A percentile compares a stretch with the other conserved stretches of the same genome.
These are phyloP conservation scores for Aureobasidium pullulans DNA, from an alignment of 2,329 filamentous ascomycete genomes.

Conservation along the genomic window DNA sequence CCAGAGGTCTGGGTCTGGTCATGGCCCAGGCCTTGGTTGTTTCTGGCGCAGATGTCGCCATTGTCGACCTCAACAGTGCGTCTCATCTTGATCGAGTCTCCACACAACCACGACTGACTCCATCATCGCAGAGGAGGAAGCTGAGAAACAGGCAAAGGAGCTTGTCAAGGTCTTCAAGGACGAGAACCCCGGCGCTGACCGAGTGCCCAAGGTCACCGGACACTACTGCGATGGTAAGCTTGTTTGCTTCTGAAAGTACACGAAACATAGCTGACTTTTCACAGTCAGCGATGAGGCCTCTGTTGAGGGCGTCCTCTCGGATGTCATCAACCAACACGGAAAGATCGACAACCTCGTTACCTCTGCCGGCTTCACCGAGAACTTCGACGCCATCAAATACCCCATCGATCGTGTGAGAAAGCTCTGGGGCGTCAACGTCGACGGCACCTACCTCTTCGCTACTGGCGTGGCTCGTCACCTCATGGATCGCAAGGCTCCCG, in stretches of 20 bases:
- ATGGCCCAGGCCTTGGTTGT: slow-evolving; percentile 90
- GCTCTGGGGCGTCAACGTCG: slow-evolving; percentile 90
- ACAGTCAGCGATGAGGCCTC: slow-evolving; percentile 67
- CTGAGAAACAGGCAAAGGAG: slow-evolving; percentile 64
- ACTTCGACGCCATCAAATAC: slow-evolving; percentile 86
- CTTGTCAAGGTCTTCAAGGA: slow-evolving; percentile 68
- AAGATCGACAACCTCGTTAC: slow-evolving; percentile 89
- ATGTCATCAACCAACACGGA: slow-evolving; percentile 61
- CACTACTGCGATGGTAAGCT: slow-evolving; percentile 64
- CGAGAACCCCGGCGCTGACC: slow-evolving; percentile 70
- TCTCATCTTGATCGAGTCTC: slow-evolving; percentile 17
- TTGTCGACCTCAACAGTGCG: slow-evolving; percentile 88
- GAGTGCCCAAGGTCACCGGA: slow-evolving; percentile 74
- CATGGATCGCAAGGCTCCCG: slow-evolving; percentile 69
- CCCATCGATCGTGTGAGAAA: slow-evolving; percentile 86
- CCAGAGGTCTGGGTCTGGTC: slow-evolving; percentile 78
- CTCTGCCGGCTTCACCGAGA: slow-evolving; percentile 94
- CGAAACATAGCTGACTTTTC: neutral
- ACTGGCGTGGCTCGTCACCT: slow-evolving; percentile 78
- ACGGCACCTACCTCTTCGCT: slow-evolving; percentile 85
- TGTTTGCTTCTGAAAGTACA: neutral
- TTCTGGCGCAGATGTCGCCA: slow-evolving; percentile 79
- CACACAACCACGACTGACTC: neutral
- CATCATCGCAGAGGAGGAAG: slow-evolving; percentile 63
- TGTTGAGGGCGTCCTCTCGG: slow-evolving; percentile 64